These are phyloP conservation scores for Asterophora lycoperdoides DNA, from an alignment of 768 basidiomycete species.

Conservation along the genomic window DNA sequence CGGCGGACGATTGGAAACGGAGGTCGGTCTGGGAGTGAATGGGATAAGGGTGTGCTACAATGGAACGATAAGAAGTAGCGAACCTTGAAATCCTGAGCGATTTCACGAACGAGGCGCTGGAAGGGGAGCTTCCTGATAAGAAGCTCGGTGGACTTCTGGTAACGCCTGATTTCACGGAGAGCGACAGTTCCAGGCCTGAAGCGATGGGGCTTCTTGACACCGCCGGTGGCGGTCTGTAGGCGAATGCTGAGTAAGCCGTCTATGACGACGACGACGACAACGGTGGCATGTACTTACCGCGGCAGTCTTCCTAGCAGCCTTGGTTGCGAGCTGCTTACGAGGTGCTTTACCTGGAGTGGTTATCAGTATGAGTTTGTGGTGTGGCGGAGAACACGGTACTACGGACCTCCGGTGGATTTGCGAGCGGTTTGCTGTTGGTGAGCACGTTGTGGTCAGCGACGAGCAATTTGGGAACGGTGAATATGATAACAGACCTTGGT, in stretches of 20 bases:
- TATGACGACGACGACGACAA: slow-evolving; percentile 24
- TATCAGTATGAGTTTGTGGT: slow-evolving; percentile 14
- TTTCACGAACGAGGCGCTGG: slow-evolving; percentile 97
- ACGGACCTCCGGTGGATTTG: slow-evolving; percentile 95
- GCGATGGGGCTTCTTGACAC: slow-evolving; percentile 99
- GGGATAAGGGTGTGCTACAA: slow-evolving; percentile 3
- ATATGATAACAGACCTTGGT: slow-evolving; percentile 60
- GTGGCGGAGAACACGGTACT: slow-evolving; percentile 15
- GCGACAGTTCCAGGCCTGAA: slow-evolving; percentile 98
- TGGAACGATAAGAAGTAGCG: slow-evolving; percentile 11
- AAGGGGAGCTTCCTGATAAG: slow-evolving; percentile 99
- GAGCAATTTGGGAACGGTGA: slow-evolving; percentile 8
- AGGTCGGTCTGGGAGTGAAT: slow-evolving; percentile 61
- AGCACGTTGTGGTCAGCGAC: slow-evolving; percentile 28
- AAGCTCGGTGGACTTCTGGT: slow-evolving; percentile 98
- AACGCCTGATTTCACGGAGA: slow-evolving; percentile 96
- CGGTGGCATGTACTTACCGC: slow-evolving; percentile 43
- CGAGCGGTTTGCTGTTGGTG: slow-evolving; percentile 89
- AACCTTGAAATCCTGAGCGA: slow-evolving; percentile 96
- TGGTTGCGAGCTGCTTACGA: slow-evolving; percentile 93
- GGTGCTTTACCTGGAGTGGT: slow-evolving; percentile 69
- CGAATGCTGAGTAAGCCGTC: slow-evolving; percentile 17
- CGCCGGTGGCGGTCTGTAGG: slow-evolving; percentile 73
- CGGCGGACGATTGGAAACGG: slow-evolving; percentile 94
- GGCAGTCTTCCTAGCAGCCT: slow-evolving; percentile 89